Base-by-base conservation (phyloP, 768 basidiomycete species). In the Lentinula raphanica region DNA sequence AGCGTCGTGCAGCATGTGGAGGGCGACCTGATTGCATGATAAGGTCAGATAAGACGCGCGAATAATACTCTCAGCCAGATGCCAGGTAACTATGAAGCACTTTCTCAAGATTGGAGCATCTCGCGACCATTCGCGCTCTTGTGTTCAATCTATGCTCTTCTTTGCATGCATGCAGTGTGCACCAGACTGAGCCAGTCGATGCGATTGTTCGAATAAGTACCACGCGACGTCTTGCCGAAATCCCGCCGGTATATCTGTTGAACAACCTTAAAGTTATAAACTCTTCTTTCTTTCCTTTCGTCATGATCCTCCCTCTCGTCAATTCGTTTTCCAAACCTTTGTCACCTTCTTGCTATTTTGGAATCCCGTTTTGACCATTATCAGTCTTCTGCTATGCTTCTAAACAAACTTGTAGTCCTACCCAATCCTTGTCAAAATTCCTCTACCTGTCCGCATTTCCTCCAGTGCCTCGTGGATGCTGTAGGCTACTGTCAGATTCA, bases 341-440 rank as follows among this genome's bases (percentile, higher is more conserved):
- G 39, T 12, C 15, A 17, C 39, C 39, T 13, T 39, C 38, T 39
- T 21, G 5, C 19, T 19, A 9, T 42, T 9, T 25, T 44, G 19
- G 21, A 44, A 44, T n/a, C 19, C 23, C 42, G 19, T 44, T 21
- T 21, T 44, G 19, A 44, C 42, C 8, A 44, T 21, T 44, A n/a
- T 44, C 42, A 44, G 23, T 21, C 42, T 44, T 49, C 29, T 49
- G 29, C 29, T 21, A 32, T 50, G 36, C 19, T 28, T 36, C 5
- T 6, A 25, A 13, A 25, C n/a, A 39, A 38, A 19, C 25, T 31
- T 3, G 36, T n/a, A n/a, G n/a, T 21, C 21, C 19, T 23, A 39
- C 23, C 32, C 59, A 56, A n/a, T 56, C 59, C 12, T 49, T 56
- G 15, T 40, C 36, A 36, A 21, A 42, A 42, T 55, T 50, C n/a